Evolutionary conservation across 768 basidiomycete genomes (phyloP).

Genomic region (Collybiopsis luxurians): DNA sequence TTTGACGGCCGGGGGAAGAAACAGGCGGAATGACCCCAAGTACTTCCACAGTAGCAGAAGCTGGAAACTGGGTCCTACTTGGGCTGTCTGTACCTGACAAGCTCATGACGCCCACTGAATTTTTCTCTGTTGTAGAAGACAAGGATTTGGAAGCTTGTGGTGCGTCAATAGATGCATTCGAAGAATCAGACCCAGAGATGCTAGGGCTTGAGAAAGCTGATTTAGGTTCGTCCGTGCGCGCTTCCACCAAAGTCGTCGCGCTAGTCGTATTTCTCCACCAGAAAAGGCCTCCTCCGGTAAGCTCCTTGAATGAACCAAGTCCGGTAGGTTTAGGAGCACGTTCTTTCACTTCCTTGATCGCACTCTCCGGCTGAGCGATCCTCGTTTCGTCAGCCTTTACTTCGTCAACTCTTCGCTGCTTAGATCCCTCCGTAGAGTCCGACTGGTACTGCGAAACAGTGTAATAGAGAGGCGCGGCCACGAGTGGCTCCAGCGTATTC

Average conservation of each 20-base stretch:
- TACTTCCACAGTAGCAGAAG: constrained; percentile 1
- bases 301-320: not conserved
- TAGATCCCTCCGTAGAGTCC: no score
- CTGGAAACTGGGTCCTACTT: not conserved
- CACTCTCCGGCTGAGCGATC: no score
- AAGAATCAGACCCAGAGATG: not conserved
- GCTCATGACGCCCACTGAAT: no score
- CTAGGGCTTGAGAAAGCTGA: not conserved
- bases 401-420: no score
- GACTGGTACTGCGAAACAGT: not conserved
- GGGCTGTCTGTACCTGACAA: not conserved
- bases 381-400: not conserved
- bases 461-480: not conserved
- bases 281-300: not conserved
- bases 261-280: not conserved
- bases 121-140: not conserved
- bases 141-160: not conserved
- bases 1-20: not conserved
- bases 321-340: constrained; percentile 1
- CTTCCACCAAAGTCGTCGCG: no score
- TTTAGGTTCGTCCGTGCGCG: not conserved
- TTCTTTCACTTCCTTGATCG: not conserved
- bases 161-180: no score
- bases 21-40: not conserved
- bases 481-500: no score